These are phyloP conservation scores for Barnettozyma sucrosica DNA, from an alignment of 805 yeast species.

Conservation along the genomic window DNA sequence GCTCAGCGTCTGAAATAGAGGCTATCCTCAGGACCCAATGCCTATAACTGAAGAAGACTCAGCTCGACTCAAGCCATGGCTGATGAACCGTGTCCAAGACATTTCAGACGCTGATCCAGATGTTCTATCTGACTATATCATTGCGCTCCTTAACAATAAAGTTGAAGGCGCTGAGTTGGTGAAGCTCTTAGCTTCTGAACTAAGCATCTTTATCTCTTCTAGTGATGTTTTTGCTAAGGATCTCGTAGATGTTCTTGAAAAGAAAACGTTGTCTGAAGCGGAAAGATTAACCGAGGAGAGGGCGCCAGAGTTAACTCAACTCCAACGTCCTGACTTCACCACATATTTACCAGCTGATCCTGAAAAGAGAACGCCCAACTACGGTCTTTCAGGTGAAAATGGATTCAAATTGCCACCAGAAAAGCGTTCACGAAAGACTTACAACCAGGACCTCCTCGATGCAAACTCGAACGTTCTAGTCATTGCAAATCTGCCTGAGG, in stretches of 20 bases:
- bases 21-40: conserved; percentile 3
- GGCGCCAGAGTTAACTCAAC: conserved; percentile 10
- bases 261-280: conserved; percentile 8
- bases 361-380: conserved; percentile 6
- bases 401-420: neutral
- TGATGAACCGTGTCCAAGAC: conserved; percentile 18
- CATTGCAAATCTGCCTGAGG: conserved; percentile 39
- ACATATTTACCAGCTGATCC: conserved; percentile 10
- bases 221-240: conserved; percentile 23
- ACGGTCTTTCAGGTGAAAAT: no score
- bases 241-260: conserved; percentile 24
- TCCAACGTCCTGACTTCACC: conserved; percentile 12
- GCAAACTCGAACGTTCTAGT: conserved; percentile 21
- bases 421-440: neutral
- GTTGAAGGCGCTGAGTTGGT: conserved; percentile 30
- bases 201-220: conserved; percentile 34
- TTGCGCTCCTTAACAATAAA: conserved; percentile 36
- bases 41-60: conserved; percentile 11
- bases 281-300: neutral
- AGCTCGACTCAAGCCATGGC: conserved; percentile 24
- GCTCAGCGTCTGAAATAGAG: neutral
- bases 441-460: neutral
- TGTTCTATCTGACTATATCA: conserved; percentile 39
- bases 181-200: conserved; percentile 28
- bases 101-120: conserved; percentile 36